Percentiles rank a stretch among this genome's conserved stretches.
Evolutionary conservation across 768 basidiomycete species (phyloP).

Genomic region (Calocera cornea): DNA sequence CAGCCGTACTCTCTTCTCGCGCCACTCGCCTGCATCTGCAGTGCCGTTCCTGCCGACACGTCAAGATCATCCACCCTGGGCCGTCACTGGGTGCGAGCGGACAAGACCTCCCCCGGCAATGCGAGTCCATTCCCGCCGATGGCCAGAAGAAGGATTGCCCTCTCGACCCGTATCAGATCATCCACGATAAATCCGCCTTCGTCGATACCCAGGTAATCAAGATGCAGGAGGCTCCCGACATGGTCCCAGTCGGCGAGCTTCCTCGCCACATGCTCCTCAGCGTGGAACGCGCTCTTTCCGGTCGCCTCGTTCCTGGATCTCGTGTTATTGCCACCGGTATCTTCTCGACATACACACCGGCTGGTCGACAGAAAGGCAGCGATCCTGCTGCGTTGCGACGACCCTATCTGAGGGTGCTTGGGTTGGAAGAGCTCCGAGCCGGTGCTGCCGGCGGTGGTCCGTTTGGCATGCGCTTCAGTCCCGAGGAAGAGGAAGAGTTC

Average conservation of each 20-base stretch:
- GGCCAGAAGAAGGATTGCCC: slow-evolving; percentile 93
- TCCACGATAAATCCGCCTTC: slow-evolving; percentile 87
- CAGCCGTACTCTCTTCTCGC: slow-evolving; percentile 82
- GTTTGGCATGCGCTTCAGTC: slow-evolving; percentile 76
- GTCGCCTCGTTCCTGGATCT: slow-evolving; percentile 91
- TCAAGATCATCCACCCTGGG: slow-evolving; percentile 62
- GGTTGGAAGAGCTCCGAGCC: slow-evolving; percentile 78
- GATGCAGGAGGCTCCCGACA: slow-evolving; percentile 96
- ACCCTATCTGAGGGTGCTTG: slow-evolving; percentile 85
- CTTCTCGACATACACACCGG: slow-evolving; percentile 66
- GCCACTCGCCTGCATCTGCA: slow-evolving; percentile 86
- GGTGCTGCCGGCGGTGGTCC: slow-evolving; percentile 63
- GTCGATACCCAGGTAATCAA: slow-evolving; percentile 94
- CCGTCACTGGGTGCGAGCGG: slow-evolving; percentile 63
- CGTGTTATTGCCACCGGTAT: slow-evolving; percentile 90
- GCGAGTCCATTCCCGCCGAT: slow-evolving; percentile 54
- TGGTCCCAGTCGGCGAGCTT: slow-evolving; percentile 97
- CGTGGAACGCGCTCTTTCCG: slow-evolving; percentile 71
- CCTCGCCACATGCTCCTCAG: slow-evolving; percentile 91
- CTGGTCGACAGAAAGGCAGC: slow-evolving; percentile 29
- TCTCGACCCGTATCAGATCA: slow-evolving; percentile 86
- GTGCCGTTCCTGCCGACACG: slow-evolving; percentile 77
- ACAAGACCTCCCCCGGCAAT: slow-evolving; percentile 58
- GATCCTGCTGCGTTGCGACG: slow-evolving; percentile 83
- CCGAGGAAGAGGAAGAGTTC: slow-evolving; percentile 97